Evolutionary conservation across 768 basidiomycete species (phyloP), one percentile per base, ranked within the genome.

Genomic region (Termitomyces eurrhizus): DNA sequence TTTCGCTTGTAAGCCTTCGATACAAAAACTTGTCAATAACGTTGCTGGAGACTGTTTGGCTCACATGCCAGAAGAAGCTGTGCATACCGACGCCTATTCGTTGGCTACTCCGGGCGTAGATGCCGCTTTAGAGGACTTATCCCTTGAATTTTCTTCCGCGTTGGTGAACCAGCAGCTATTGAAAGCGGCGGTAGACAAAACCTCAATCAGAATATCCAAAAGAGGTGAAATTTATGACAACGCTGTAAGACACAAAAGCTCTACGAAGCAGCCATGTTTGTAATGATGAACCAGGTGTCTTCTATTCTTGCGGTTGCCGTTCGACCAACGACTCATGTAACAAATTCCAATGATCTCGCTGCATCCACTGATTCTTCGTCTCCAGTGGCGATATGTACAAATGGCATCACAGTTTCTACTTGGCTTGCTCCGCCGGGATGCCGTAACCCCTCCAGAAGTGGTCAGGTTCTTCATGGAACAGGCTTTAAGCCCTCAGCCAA

Each of bases 381-480:
- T 59, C 60, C 64, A 93, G 91, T 93, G 91, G 91, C 80, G 90
- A 74, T 93, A 93, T 70, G 78, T 86, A 0, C 87, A 92, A 77
- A 86, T 85, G 65, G 87, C 90, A 8, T 71, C 79, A 35, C 81
- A 80, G 37, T 87, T 90, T 67, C 69, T 92, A 49, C 76, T 74
- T 35, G 77, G 81, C 42, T 76, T 92, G 35, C 75, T 92, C 57
- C 81, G 87, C 66, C 78, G 90, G 68, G 89, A 93, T 66, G 70
- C 73, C 33, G 73, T 79, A 11, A 77, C 83, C 18, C 70, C 82
- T 2, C 75, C 86, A 14, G 80, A 80, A 4, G 70, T 87, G 5
- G 83, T 84, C 1, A 78, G 72, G 62, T 87, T 92, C 69, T 84
- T 93, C 70, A 75, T 89, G 65, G 77, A 79, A 57, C 83, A 89